phyloP scores from a whole-genome alignment of 1,139 yeast species.

The Scheffersomyces illinoinensis region DNA sequence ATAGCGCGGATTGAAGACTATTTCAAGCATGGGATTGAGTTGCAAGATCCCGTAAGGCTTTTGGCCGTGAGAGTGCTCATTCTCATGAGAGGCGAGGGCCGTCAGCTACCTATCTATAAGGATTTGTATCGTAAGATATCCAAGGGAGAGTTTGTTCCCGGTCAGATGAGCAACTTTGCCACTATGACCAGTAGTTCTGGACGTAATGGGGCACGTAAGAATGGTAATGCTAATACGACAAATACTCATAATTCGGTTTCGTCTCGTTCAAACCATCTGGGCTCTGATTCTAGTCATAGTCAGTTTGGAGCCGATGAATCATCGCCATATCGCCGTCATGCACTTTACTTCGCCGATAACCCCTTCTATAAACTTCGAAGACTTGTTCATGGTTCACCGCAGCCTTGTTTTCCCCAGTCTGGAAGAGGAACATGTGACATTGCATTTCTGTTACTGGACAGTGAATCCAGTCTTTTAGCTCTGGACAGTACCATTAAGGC shows the following conservation, averaged over 20 bases:
- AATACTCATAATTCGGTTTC: not conserved
- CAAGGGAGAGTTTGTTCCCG: conserved; percentile 11
- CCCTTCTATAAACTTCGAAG: conserved; percentile 54
- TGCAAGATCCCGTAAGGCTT: conserved; percentile 40
- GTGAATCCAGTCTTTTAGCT: conserved; percentile 33
- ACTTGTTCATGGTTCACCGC: conserved; percentile 48
- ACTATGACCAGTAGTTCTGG: not conserved
- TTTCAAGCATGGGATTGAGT: conserved; percentile 34
- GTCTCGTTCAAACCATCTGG: not conserved
- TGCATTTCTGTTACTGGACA: conserved; percentile 32
- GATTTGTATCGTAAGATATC: conserved; percentile 25
- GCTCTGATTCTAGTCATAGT: not conserved
- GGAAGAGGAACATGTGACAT: conserved; percentile 42
- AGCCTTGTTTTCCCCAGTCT: conserved; percentile 25
- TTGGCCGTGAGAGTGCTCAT: conserved; percentile 46
- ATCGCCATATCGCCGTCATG: conserved; percentile 27
- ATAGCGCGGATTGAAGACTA: conserved; percentile 45
- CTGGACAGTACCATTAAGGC: conserved; percentile 31
- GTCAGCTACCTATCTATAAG: conserved; percentile 39
- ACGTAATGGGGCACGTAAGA: not conserved
- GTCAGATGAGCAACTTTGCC: conserved; percentile 7
- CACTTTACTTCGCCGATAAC: conserved; percentile 47
- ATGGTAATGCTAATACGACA: not conserved
- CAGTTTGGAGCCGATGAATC: conserved; percentile 12
- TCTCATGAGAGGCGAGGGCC: conserved; percentile 33